Base-by-base conservation (phyloP, 1,284 basidiomycete species). In the Ustilago tritici region DNA sequence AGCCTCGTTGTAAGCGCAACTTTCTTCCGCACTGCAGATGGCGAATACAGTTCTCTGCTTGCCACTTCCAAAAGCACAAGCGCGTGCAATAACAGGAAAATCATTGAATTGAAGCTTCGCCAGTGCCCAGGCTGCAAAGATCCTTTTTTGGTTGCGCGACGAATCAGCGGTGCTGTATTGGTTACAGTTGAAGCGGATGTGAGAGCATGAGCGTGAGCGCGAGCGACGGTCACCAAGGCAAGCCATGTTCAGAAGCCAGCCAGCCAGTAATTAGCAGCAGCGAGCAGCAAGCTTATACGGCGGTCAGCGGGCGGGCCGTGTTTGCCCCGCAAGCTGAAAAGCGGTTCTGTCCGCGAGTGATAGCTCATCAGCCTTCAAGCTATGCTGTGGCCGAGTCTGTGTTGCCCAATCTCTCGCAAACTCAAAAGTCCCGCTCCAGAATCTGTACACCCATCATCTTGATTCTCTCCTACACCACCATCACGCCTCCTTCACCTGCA, bases 321-420 rank as follows among this genome's bases (percentile, higher is more conserved):
- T 65, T 70, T 61, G 68, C 68, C 68, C 68, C 68, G 68, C 68
- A 70, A 65, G 68, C 62, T 40, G 11, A 19, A n/a, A 49, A 52
- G 49, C 55, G 54, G 34, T 50, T 57, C 50, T 57, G 32, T 50
- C 56, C 56, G 60, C 56, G 41, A 50, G 54, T 36, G 23, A 28
- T 56, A 59, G 53, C 53, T 55, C n/a, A 55, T 55, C 35, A 50
- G 28, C 49, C 49, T 35, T n/a, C 23, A n/a, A n/a, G 46, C 23
- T 47, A 14, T 47, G 11, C 46, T 47, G 7, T 28, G 46, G 46
- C 46, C 19, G 17, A 9, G 9, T 49, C 34, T 8, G 49, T 15
- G 32, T 54, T 35, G 52, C 52, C 34, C 32, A 31, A 36, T 32
- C 38, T 28, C 38, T 28, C 41, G 36, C 12, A 56, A 19, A 12